Base-by-base conservation (phyloP, 805 yeast species). In the Groenewaldozyma salmanticensis region DNA sequence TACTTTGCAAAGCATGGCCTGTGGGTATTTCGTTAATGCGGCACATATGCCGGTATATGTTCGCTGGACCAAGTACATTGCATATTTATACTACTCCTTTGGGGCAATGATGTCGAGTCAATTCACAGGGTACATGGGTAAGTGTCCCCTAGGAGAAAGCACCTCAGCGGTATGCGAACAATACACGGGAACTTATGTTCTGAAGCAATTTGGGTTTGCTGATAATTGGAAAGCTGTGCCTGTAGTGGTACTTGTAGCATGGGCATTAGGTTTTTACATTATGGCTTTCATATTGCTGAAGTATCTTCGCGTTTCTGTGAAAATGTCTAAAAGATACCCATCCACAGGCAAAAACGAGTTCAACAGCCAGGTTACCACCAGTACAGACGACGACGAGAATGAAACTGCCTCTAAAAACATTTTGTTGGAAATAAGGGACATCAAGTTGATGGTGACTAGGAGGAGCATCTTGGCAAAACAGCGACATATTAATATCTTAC, bases 1-100 rank as follows among this genome's bases (percentile, higher is more conserved):
- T 54, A 83, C 86, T 22, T 61, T 81, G 21, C 85, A 83, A 52
- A 74, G 83, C 39, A 73, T 81, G 69, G 84, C 85, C 0, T 79
- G 85, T 57, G 95, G 95, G 1, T 82, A 75, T 59, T 84, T 81
- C 53, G 81, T 79, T 18, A 83, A 84, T 57, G 75, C 87, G 1
- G 65, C 67, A 5, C 68, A 74, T 1, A 70, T 84, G 77, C 94
- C 94, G 0, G 94, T 82, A 1, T 86, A 86, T 52, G 94, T 85
- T 5, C 67, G 85, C 27, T 85, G 95, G 95, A 71, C 79, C 4
- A 82, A 80, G 54, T 85, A 81, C 58, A 64, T 79, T 42, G 79
- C 90, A 0, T 81, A 74, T 54, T 68, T 80, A 39, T 86, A 88
- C 84, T 85, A 81, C 54, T 79, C 78, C 0, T 81, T 81, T 59